Evolutionary conservation across 257 asterid species (phyloP).

Genomic region (Cruciata laevipes): DNA sequence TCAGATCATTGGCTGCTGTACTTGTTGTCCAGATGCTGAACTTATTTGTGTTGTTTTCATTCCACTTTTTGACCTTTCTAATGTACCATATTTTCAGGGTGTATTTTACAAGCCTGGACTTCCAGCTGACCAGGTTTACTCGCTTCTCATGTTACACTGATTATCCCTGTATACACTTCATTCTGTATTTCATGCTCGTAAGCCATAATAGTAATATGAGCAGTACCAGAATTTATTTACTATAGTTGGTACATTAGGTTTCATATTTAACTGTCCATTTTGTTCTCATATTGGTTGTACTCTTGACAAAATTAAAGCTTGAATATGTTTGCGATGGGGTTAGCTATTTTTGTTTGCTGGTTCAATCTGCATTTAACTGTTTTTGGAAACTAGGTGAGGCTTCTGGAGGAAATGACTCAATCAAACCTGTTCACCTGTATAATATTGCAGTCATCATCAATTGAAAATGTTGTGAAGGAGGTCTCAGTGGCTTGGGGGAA

Average conservation of each 20-base stretch:
- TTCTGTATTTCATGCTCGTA: not conserved
- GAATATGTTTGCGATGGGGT: no score
- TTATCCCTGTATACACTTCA: not conserved
- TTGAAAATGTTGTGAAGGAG: slow-evolving; percentile 37
- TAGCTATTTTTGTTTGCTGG: no score
- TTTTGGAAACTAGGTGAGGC: slow-evolving; percentile 29
- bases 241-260: not conserved
- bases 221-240: not conserved
- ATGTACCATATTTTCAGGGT: slow-evolving; percentile 45
- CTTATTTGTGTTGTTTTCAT: not conserved
- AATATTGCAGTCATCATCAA: slow-evolving; percentile 35
- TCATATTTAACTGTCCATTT: not conserved
- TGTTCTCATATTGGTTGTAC: not conserved
- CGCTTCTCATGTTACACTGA: slow-evolving; percentile 8
- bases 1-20: not conserved
- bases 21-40: not conserved
- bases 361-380: not conserved
- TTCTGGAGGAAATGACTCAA: slow-evolving; percentile 52
- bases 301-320: not conserved
- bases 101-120: slow-evolving; percentile 47
- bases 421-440: slow-evolving; percentile 36
- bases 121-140: slow-evolving; percentile 53
- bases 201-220: not conserved
- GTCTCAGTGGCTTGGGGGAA: slow-evolving; percentile 45
- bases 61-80: slow-evolving; percentile 1